These are phyloP conservation scores for Pythium utonaiense DNA, from an alignment of 352 stramenopile genomes.

Conservation along the genomic window DNA sequence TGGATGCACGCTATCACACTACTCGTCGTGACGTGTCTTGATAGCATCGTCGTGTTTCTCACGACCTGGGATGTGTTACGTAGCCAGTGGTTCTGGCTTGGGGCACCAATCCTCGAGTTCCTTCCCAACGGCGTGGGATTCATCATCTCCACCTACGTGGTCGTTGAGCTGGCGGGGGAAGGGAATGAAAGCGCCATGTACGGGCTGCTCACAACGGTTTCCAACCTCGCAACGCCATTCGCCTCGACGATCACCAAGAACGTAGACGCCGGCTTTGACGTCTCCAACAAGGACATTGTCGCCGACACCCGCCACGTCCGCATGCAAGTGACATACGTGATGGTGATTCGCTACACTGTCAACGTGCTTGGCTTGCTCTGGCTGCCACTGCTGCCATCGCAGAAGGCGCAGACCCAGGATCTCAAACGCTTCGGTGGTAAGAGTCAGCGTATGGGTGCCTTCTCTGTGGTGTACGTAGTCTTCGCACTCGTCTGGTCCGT, in stretches of 20 bases:
- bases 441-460: not conserved
- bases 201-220: not conserved
- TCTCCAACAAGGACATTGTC: not conserved
- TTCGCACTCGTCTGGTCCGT: not conserved
- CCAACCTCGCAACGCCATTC: not conserved
- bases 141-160: constrained; percentile 1
- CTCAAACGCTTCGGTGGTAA: not conserved
- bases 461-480: not conserved
- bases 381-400: not conserved
- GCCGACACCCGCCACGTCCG: not conserved
- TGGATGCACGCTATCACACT: constrained; percentile 1
- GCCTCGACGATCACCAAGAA: constrained; percentile 1
- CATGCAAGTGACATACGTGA: not conserved
- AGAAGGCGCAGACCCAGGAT: constrained; percentile 1
- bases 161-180: not conserved
- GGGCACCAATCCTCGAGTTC: not conserved
- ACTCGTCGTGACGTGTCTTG: not conserved
- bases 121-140: not conserved
- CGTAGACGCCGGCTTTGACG: not conserved
- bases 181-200: not conserved
- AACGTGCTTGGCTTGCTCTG: not conserved
- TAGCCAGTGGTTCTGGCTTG: not conserved
- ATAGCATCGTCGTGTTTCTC: not conserved
- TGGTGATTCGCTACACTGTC: not conserved
- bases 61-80: not conserved